These are phyloP conservation scores for Verbena officinalis DNA, from an alignment of 257 asterid genomes.

Conservation along the genomic window DNA sequence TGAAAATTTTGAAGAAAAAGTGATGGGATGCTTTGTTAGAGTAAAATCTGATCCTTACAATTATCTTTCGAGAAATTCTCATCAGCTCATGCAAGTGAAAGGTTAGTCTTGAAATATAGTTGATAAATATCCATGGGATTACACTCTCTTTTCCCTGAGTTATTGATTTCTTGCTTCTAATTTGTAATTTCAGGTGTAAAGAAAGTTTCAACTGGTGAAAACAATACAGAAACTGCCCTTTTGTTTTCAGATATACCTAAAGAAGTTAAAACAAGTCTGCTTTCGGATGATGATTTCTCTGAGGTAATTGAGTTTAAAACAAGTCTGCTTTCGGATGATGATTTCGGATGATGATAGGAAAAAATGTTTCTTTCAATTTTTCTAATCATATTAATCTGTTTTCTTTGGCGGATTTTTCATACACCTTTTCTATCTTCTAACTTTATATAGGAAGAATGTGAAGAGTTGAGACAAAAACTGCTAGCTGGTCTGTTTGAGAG, in stretches of 20 bases:
- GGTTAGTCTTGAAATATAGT: constrained; percentile 49
- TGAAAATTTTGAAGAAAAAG: constrained; percentile 63
- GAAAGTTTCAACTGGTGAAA: constrained; percentile 35
- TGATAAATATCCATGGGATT: background rate
- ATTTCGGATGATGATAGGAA: constrained; percentile 51
- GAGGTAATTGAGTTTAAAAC: constrained; percentile 48
- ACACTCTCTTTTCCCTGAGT: background rate
- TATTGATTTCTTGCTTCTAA: background rate
- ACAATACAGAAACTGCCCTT: constrained; percentile 39
- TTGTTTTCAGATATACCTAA: constrained; percentile 42
- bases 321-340: constrained; percentile 49
- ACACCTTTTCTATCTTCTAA: too few relatives aligned
- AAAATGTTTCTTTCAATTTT: constrained; percentile 7
- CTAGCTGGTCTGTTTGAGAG: constrained; percentile 60
- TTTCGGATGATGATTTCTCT: constrained; percentile 55
- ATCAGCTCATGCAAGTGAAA: constrained; percentile 75
- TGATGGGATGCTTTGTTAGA: constrained; percentile 69
- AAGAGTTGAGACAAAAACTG: constrained; percentile 54
- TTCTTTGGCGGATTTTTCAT: constrained; percentile 2
- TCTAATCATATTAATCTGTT: background rate
- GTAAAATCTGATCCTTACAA: constrained; percentile 56
- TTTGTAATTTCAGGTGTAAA: constrained; percentile 47
- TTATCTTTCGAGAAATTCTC: constrained; percentile 36
- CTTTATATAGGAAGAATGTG: constrained; percentile 72
- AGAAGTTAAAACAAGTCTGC: constrained; percentile 41